Conservation (phyloP, 2,329 filamentous ascomycete genomes). For the Fusarium caatingaense region DNA sequence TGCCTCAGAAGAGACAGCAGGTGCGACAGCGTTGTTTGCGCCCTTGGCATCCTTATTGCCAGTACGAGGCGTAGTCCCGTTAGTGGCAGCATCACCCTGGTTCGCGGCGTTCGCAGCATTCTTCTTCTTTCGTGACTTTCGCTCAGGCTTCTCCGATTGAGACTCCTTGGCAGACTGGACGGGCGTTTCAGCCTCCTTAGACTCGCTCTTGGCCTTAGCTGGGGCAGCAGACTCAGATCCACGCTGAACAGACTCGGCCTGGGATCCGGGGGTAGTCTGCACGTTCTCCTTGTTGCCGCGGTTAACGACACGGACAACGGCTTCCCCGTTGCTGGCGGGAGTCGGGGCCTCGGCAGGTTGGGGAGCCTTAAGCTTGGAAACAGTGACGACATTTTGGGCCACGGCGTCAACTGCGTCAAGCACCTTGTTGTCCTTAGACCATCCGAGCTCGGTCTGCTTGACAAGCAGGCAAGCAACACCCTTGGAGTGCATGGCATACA, state of each 20-base stretch:
- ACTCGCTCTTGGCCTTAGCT: conserved; percentile 56
- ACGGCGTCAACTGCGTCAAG: conserved; percentile 81
- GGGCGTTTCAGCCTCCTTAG: conserved; percentile 62
- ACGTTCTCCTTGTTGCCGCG: conserved; percentile 53
- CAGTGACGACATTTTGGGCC: conserved; percentile 77
- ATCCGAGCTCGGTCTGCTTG: conserved; percentile 89
- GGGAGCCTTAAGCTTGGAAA: conserved; percentile 74
- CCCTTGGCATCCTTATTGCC: conserved; percentile 53
- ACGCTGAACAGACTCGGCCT: conserved; percentile 47
- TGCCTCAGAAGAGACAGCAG: conserved; percentile 57
- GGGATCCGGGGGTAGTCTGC: conserved; percentile 41
- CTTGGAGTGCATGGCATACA: conserved; percentile 97
- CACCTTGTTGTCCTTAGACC: conserved; percentile 91
- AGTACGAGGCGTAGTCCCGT: conserved; percentile 54
- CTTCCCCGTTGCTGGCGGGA: conserved; percentile 52
- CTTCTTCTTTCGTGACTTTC: conserved; percentile 76
- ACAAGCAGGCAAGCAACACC: conserved; percentile 92
- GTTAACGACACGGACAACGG: conserved; percentile 51
- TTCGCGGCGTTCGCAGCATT: conserved; percentile 53
- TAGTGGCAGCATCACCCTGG: conserved; percentile 59
- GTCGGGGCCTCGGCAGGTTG: conserved; percentile 54
- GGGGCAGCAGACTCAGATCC: conserved; percentile 50
- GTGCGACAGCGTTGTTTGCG: conserved; percentile 33
- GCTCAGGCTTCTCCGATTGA: conserved; percentile 69
- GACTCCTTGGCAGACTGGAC: conserved; percentile 54